A percentile compares a stretch with the other conserved stretches of the same genome.
phyloP scores from a whole-genome alignment of 2,329 filamentous ascomycete genomes.

The Cladobotryum protrusum region DNA sequence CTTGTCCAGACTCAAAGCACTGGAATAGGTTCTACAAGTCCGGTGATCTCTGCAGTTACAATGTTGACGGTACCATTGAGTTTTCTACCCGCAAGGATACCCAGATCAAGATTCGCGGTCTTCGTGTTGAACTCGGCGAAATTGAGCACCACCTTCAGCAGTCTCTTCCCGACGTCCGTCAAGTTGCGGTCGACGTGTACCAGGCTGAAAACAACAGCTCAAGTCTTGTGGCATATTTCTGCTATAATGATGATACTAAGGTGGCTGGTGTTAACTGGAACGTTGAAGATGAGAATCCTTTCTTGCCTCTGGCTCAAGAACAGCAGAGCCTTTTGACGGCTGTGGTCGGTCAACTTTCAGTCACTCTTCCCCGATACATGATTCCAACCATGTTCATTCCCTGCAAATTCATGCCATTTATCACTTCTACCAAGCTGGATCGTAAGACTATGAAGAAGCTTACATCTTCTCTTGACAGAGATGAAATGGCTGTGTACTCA shows the following conservation, averaged over 20 bases:
- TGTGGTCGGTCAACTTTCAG: neutral
- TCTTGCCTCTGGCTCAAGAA: neutral
- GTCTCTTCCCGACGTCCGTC: neutral
- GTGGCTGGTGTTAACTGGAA: neutral
- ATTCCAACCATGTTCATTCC: slow-evolving; percentile 8
- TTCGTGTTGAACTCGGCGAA: slow-evolving; percentile 7
- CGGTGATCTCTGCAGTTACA: slow-evolving; percentile 8
- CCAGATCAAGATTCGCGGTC: slow-evolving; percentile 7
- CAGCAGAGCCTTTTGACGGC: neutral
- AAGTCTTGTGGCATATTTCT: neutral
- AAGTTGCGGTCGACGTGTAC: slow-evolving; percentile 4
- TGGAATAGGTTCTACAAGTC: slow-evolving; percentile 1
- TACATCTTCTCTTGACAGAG: neutral
- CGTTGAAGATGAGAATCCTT: neutral
- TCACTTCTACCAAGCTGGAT: slow-evolving; percentile 10
- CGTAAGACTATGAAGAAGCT: slow-evolving; percentile 1
- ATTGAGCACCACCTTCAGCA: slow-evolving; percentile 5
- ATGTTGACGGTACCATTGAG: slow-evolving; percentile 1
- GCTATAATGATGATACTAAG: neutral
- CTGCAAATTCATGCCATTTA: slow-evolving; percentile 6
- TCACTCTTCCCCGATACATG: slow-evolving; percentile 4
- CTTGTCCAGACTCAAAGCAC: neutral
- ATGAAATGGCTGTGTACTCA: slow-evolving; percentile 4
- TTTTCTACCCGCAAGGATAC: slow-evolving; percentile 5
- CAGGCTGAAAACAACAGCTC: neutral